Conservation (phyloP, 192 early-diverging fungal species). For the Globomyces pollinis-pini region DNA sequence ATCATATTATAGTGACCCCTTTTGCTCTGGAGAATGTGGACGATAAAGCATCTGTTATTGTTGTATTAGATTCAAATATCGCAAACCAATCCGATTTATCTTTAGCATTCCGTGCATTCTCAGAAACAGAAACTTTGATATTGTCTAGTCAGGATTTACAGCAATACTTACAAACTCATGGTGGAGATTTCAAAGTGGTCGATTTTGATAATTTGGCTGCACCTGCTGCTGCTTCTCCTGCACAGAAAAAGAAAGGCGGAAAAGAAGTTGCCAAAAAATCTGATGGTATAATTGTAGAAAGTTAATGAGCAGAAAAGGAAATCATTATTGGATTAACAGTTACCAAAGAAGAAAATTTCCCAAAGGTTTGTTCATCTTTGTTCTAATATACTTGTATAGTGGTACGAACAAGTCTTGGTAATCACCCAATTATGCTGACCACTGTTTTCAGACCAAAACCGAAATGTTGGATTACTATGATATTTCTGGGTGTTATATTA, state of each 20-base stretch:
- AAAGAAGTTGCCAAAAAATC: constrained; percentile 7
- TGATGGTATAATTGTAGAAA: constrained; percentile 1
- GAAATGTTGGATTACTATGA: constrained; percentile 99
- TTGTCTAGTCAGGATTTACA: constrained; percentile 47
- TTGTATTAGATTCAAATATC: constrained; percentile 68
- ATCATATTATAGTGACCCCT: constrained; percentile 54
- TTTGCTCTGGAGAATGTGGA: constrained; percentile 61
- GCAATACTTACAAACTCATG: constrained; percentile 46
- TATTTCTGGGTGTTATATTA: constrained; percentile 96
- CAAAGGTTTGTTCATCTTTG: no score
- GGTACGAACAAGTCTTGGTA: constrained; percentile 9
- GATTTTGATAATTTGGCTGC: constrained; percentile 47
- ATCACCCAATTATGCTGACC: not conserved
- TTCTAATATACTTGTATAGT: constrained; percentile 75
- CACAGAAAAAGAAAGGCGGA: constrained; percentile 17
- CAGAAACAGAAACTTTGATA: constrained; percentile 49
- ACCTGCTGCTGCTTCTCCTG: constrained; percentile 20
- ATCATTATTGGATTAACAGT: constrained; percentile 77
- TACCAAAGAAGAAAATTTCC: constrained; percentile 85
- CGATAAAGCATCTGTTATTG: constrained; percentile 51
- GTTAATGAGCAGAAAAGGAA: constrained; percentile 31
- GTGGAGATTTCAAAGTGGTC: constrained; percentile 36
- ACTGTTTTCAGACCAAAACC: no score
- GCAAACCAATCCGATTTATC: constrained; percentile 13
- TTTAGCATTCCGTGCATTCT: constrained; percentile 56